A percentile compares a stretch with the other conserved stretches of the same genome.
Conservation (phyloP, 306 rosid species). For the Abrus pulchellus region DNA sequence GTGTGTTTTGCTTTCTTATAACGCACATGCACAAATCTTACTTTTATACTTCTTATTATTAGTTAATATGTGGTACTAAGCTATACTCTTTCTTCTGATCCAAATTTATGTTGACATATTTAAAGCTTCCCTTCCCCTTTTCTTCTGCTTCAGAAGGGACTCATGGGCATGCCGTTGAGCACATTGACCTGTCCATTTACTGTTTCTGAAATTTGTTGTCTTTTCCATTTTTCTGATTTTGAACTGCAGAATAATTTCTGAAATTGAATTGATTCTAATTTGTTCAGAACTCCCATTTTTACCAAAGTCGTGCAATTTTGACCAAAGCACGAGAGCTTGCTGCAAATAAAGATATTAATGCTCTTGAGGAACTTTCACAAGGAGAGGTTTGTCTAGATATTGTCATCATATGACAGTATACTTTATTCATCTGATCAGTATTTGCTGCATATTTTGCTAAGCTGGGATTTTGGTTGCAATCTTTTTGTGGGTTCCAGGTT, state of each 20-base stretch:
- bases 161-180: conserved; percentile 1
- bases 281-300: conserved; percentile 71
- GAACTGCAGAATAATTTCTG: not conserved
- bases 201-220: not conserved
- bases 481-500: conserved; percentile 50
- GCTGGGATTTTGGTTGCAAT: conserved; percentile 6
- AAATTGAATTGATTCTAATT: conserved; percentile 12
- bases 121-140: conserved; percentile 3
- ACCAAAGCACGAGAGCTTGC: conserved; percentile 75
- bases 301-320: conserved; percentile 69
- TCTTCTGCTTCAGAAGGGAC: not conserved
- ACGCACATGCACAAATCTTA: not conserved
- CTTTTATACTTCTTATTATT: conserved; percentile 24
- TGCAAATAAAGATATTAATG: conserved; percentile 69
- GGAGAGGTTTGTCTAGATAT: conserved; percentile 66
- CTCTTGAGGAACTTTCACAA: conserved; percentile 67
- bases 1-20: conserved; percentile 52
- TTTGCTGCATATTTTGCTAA: conserved; percentile 4
- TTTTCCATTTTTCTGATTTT: conserved; percentile 16
- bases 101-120: conserved; percentile 13
- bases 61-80: not conserved
- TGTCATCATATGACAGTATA: conserved; percentile 6
- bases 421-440: not conserved
- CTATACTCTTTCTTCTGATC: conserved; percentile 11
- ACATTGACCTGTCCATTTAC: not conserved